Percentiles rank a stretch among this genome's conserved stretches.
Evolutionary conservation across 2,329 filamentous ascomycete species (phyloP).

Genomic region (Xylariaceae sp.): DNA sequence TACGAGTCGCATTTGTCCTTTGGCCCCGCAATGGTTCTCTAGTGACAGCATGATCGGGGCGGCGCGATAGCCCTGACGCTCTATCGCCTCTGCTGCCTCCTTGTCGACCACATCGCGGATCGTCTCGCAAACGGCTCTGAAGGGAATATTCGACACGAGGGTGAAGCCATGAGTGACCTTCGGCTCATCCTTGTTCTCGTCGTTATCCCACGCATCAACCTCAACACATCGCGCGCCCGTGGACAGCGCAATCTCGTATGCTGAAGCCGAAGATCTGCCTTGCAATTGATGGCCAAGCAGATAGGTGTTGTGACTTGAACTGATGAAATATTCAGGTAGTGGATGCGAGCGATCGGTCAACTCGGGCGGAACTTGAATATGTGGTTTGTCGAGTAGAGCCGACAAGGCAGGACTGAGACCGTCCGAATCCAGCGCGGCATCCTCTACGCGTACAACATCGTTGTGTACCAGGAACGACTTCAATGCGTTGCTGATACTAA

Average conservation of each 20-base stretch:
- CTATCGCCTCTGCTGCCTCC: slow-evolving; percentile 45
- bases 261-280: slow-evolving; percentile 57
- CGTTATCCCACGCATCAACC: slow-evolving; percentile 69
- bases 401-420: slow-evolving; percentile 43
- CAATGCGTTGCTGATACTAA: slow-evolving; percentile 57
- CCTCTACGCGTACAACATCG: slow-evolving; percentile 43
- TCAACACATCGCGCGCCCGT: slow-evolving; percentile 67
- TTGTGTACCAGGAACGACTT: slow-evolving; percentile 53
- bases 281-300: slow-evolving; percentile 66
- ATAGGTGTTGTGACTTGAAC: slow-evolving; percentile 71
- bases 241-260: slow-evolving; percentile 59
- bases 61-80: slow-evolving; percentile 36
- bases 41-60: slow-evolving; percentile 62
- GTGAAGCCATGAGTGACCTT: slow-evolving; percentile 70
- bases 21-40: slow-evolving; percentile 61
- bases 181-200: slow-evolving; percentile 57
- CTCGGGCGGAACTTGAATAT: slow-evolving; percentile 52
- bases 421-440: slow-evolving; percentile 44
- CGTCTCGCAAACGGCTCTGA: slow-evolving; percentile 61
- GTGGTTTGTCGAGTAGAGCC: slow-evolving; percentile 51
- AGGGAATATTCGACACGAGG: slow-evolving; percentile 61
- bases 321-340: slow-evolving; percentile 67
- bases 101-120: slow-evolving; percentile 60
- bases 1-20: slow-evolving; percentile 58
- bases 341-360: slow-evolving; percentile 56